Percentiles rank a stretch among this genome's conserved stretches.
phyloP scores from a whole-genome alignment of 306 rosid genomes.

The Quercus alba region DNA sequence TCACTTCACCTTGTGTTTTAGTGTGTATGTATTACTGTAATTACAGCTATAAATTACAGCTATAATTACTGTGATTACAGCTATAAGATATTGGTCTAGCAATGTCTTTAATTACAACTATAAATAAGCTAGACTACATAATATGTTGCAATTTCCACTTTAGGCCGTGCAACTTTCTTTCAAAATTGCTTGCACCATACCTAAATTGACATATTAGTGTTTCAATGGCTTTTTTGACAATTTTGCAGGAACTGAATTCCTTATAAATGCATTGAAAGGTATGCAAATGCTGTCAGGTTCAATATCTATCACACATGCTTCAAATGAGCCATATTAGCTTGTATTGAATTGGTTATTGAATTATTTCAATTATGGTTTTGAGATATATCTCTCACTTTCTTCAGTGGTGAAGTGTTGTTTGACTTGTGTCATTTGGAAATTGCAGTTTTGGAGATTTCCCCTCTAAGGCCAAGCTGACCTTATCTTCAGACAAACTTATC shows the following conservation, averaged over 20 bases:
- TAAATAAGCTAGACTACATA: background rate
- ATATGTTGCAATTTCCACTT: no score
- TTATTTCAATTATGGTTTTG: background rate
- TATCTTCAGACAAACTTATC: slow-evolving; percentile 69
- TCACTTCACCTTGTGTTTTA: no score
- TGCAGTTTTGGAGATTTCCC: slow-evolving; percentile 68
- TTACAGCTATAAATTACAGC: no score
- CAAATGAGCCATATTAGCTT: background rate
- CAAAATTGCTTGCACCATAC: background rate
- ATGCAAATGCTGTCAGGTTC: slow-evolving; percentile 76
- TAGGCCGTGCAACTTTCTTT: background rate
- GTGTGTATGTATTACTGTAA: no score
- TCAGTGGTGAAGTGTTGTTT: background rate
- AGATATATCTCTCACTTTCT: background rate
- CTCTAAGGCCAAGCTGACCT: slow-evolving; percentile 46
- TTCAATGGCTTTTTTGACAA: background rate
- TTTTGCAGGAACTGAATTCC: slow-evolving; percentile 60
- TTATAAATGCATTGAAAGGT: slow-evolving; percentile 58
- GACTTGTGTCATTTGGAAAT: slow-evolving; percentile 5
- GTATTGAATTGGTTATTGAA: background rate
- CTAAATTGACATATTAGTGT: background rate
- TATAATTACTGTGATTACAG: no score
- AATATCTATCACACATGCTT: slow-evolving; percentile 36
- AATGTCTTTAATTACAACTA: slow-evolving; percentile 58
- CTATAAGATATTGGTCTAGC: slow-evolving; percentile 28